Evolutionary conservation across 2,329 filamentous ascomycete species (phyloP), one percentile per base, ranked within the genome.

Genomic region (Aschersonia sp.): DNA sequence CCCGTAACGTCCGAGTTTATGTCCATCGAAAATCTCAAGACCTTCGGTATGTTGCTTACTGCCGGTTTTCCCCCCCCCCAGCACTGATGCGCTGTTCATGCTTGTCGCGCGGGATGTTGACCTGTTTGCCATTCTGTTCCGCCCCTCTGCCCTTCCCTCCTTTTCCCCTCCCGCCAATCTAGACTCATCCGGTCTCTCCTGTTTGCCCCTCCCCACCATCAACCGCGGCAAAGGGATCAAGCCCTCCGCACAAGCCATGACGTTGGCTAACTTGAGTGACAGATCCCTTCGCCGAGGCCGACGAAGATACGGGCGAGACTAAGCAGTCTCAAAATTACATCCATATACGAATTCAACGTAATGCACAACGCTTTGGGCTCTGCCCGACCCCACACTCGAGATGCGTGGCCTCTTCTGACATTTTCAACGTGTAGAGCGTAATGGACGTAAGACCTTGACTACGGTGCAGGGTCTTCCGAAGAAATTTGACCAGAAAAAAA

Each of bases 281-380:
- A 96, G 92, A 98, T 84, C 92, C 92, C 85, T 98, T 98, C 88
- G 92, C 92, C 84, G 92, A 97, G 87, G 92, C 89, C 82, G 92
- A 96, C 87, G 91, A 96, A 84, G 89, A 94, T 72, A 89, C 85
- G 71, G 89, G 89, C 78, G 86, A 94, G 75, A 84, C 82, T 68
- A 92, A 92, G 74, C 85, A 92, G 78, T 82, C 85, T 68, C 87
- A 94, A 74, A 94, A 94, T 73, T 95, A 96, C 71, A 95, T 97
- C 70, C 92, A 97, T 75, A 97, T 98, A 72, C 89, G 92, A 73
- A 97, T 97, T 69, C 92, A 98, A 70, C 92, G 91, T 97, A 82
- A 65, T 85, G 45, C 50, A 38, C 32, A 38, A 6, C 49, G 46
- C 48, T 48, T 3, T 41, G n/a, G 9, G n/a, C 30, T 10, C 20